Evolutionary conservation across 306 rosid species (phyloP).

Genomic region (Lathyrus sativus): DNA sequence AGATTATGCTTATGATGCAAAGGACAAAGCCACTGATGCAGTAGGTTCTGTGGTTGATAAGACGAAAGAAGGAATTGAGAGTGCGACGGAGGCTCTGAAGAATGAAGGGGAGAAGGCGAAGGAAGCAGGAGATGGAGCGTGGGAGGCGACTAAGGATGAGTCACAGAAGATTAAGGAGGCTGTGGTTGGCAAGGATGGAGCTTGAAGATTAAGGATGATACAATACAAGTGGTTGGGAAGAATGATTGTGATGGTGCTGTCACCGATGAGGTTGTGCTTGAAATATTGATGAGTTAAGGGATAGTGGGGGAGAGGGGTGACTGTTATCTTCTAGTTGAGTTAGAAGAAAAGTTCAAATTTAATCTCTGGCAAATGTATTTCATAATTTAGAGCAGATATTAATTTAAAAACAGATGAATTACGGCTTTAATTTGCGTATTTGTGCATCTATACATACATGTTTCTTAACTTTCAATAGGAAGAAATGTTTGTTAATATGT

Average conservation of each 20-base stretch:
- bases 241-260: too few relatives aligned
- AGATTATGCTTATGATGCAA: constrained; percentile 40
- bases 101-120: constrained; percentile 48
- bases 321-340: too few relatives aligned
- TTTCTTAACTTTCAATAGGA: too few relatives aligned
- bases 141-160: constrained; percentile 46
- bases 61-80: constrained; percentile 32
- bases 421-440: background rate
- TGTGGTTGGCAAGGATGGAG: constrained; percentile 48
- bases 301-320: background rate
- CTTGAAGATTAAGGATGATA: too few relatives aligned
- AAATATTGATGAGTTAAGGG: background rate
- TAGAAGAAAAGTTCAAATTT: too few relatives aligned
- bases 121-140: constrained; percentile 40
- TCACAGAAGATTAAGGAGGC: constrained; percentile 61
- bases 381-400: too few relatives aligned
- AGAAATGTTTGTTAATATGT: too few relatives aligned
- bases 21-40: constrained; percentile 29
- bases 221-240: too few relatives aligned
- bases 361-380: too few relatives aligned
- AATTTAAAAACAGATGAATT: background rate
- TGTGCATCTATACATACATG: too few relatives aligned
- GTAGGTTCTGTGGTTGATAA: constrained; percentile 31
- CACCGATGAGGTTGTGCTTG: background rate
- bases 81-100: constrained; percentile 36